Conservation (phyloP, 2,329 filamentous ascomycete species). For the Phialophora macrospora region DNA sequence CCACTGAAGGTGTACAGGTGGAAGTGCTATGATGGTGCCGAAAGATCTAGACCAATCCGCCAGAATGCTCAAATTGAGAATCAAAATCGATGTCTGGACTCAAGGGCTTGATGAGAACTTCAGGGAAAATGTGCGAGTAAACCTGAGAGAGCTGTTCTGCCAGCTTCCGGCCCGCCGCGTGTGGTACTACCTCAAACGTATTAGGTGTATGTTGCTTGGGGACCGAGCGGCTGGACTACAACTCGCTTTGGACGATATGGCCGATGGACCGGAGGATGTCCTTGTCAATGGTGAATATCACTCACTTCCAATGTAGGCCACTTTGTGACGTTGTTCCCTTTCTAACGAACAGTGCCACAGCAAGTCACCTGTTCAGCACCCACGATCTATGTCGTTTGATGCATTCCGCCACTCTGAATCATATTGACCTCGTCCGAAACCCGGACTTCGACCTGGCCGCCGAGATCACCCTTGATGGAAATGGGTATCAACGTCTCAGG, state of each 20-base stretch:
- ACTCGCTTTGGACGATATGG: background rate
- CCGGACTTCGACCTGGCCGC: slow-evolving; percentile 5
- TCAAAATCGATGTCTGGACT: slow-evolving; percentile 7
- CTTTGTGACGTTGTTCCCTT: background rate
- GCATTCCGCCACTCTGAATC: slow-evolving; percentile 1
- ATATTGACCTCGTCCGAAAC: background rate
- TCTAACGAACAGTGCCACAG: background rate
- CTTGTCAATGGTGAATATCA: background rate
- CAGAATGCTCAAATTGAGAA: slow-evolving; percentile 2
- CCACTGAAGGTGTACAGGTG: background rate
- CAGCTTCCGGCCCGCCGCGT: background rate
- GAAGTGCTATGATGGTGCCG: background rate
- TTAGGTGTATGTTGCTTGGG: background rate
- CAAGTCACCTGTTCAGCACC: background rate
- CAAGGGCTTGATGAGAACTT: slow-evolving; percentile 2
- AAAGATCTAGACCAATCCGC: slow-evolving; percentile 1
- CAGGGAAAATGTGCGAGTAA: background rate
- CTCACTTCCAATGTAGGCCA: background rate
- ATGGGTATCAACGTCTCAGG: background rate
- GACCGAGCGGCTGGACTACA: background rate
- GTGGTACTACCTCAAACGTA: slow-evolving; percentile 6
- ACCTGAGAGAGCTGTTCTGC: background rate
- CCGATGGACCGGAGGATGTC: background rate
- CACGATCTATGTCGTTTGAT: background rate
- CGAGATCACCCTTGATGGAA: background rate